Evolutionary conservation across 345 rosid genomes (phyloP).

Genomic region (Ricinus communis): DNA sequence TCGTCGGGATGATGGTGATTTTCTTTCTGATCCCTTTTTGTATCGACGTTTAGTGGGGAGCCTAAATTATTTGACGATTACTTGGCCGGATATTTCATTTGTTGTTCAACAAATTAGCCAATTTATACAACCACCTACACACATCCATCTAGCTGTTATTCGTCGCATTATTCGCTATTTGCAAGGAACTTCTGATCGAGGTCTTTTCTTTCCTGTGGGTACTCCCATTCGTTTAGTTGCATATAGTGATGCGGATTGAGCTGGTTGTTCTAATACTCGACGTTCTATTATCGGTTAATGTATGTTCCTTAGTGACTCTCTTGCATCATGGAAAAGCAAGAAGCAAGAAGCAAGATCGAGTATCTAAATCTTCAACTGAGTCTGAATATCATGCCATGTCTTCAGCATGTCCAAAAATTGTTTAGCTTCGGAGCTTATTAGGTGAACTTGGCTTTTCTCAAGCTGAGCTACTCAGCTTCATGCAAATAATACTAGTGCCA

Average conservation of each 20-base stretch:
- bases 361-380: too few relatives aligned
- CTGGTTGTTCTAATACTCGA: neutral
- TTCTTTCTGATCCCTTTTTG: too few relatives aligned
- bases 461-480: neutral
- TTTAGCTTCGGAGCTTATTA: neutral
- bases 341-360: neutral
- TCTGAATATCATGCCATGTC: too few relatives aligned
- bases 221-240: neutral
- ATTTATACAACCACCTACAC: neutral
- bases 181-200: neutral
- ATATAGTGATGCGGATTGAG: neutral
- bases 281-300: too few relatives aligned
- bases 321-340: too few relatives aligned
- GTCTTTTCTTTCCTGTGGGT: neutral
- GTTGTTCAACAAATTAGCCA: neutral
- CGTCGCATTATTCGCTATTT: slow-evolving; percentile 2
- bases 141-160: neutral
- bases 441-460: neutral
- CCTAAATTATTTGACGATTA: slow-evolving; percentile 2
- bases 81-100: too few relatives aligned
- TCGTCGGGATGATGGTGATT: too few relatives aligned
- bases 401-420: neutral
- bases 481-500: slow-evolving; percentile 1
- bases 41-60: neutral
- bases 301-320: too few relatives aligned